Conservation (phyloP, 106 monocot species). For the Phalaenopsis equestris region DNA sequence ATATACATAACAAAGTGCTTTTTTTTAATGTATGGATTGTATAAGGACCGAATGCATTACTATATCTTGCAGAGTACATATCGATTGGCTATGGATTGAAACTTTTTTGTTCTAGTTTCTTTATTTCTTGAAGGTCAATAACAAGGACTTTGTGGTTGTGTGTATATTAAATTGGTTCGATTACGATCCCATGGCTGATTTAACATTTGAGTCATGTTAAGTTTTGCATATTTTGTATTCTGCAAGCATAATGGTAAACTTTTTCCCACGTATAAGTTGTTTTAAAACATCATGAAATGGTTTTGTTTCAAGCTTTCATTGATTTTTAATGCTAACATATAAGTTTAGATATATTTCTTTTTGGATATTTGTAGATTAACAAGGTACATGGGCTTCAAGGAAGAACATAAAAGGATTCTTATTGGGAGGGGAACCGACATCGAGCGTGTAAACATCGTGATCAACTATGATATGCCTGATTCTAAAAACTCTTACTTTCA, state of each 20-base stretch:
- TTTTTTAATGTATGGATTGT: background rate
- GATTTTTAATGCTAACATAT: too few species aligned
- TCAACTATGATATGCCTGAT: constrained; percentile 99
- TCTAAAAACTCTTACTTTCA: constrained; percentile 94
- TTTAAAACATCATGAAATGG: too few species aligned
- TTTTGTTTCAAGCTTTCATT: too few species aligned
- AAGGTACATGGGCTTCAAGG: constrained; percentile 95
- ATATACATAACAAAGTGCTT: background rate
- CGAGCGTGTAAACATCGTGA: constrained; percentile 99
- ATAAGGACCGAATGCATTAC: background rate
- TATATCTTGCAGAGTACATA: background rate
- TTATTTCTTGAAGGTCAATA: background rate
- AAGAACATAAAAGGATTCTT: constrained; percentile 95
- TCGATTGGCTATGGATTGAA: background rate
- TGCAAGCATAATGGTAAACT: background rate
- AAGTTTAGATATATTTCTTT: background rate
- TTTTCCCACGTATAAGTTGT: too few species aligned
- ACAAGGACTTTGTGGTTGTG: background rate
- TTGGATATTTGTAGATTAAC: constrained; percentile 48
- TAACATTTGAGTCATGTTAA: background rate
- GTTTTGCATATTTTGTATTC: too few species aligned
- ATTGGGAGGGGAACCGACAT: constrained; percentile 98
- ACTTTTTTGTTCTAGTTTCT: background rate
- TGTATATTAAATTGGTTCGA: background rate
- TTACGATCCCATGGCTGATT: background rate